phyloP scores from a whole-genome alignment of 2,329 filamentous ascomycete species.

The Endoconidiophora laricicola region DNA sequence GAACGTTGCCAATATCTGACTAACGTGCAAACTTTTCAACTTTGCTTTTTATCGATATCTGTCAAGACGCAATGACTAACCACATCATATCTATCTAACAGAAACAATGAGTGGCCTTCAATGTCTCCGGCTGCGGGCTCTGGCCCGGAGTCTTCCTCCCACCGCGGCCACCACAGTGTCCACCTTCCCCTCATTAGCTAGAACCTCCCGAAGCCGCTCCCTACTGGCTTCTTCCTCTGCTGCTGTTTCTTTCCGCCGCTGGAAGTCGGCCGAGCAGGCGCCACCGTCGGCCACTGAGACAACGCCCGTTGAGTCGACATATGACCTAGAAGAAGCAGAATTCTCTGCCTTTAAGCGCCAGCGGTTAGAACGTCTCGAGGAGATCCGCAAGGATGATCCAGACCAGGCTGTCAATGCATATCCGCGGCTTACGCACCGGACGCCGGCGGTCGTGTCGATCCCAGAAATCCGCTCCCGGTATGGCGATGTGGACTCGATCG shows the following conservation, averaged over 20 bases:
- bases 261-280: constrained; percentile 5
- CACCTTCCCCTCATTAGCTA: constrained; percentile 5
- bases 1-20: constrained; percentile 17
- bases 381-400: constrained; percentile 16
- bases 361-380: constrained; percentile 20
- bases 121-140: constrained; percentile 21
- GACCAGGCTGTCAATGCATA: constrained; percentile 6
- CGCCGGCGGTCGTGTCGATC: constrained; percentile 13
- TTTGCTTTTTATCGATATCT: background rate
- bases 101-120: constrained; percentile 23
- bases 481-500: constrained; percentile 4
- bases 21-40: background rate
- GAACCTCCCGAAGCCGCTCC: background rate
- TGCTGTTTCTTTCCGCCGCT: background rate
- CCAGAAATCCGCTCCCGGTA: constrained; percentile 13
- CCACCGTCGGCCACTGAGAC: background rate
- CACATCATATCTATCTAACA: constrained; percentile 15
- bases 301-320: background rate
- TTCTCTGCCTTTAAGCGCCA: constrained; percentile 24
- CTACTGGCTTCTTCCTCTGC: background rate
- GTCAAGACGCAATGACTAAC: constrained; percentile 13
- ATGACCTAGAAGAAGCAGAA: constrained; percentile 15
- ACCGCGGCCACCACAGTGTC: background rate
- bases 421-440: constrained; percentile 11
- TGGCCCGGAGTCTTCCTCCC: constrained; percentile 6